phyloP scores from a whole-genome alignment of 495 filamentous ascomycete genomes.

The Hypoxylon subgilvum region DNA sequence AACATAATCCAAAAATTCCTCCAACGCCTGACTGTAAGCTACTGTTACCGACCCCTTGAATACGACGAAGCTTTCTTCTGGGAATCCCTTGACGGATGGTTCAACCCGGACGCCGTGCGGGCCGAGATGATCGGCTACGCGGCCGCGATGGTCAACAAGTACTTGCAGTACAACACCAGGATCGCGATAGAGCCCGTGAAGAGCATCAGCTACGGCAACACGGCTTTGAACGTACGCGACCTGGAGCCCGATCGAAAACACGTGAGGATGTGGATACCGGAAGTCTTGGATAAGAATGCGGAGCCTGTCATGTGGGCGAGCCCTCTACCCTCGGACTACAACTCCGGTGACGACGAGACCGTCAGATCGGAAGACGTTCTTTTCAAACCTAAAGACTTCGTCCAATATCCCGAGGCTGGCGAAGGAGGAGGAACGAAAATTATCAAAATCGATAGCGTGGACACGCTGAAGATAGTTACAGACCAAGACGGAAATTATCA shows the following conservation, averaged over 20 bases:
- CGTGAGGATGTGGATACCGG: background rate
- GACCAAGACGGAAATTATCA: background rate
- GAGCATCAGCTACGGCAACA: background rate
- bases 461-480: no score
- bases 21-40: slow-evolving; percentile 3
- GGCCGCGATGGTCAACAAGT: background rate
- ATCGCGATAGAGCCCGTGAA: slow-evolving; percentile 27
- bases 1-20: slow-evolving; percentile 13
- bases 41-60: background rate
- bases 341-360: background rate
- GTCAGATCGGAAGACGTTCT: no score
- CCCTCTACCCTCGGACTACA: background rate
- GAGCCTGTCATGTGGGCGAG: background rate
- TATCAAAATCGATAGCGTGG: no score
- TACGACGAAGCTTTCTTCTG: background rate
- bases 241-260: background rate
- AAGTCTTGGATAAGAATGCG: background rate
- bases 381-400: no score
- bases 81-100: slow-evolving; percentile 9
- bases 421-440: no score
- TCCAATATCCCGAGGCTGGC: no score
- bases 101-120: slow-evolving; percentile 29
- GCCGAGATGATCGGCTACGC: slow-evolving; percentile 27
- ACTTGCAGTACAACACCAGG: slow-evolving; percentile 7
- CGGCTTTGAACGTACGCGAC: background rate